These are phyloP conservation scores for Leccinum boreale DNA, from an alignment of 768 basidiomycete genomes.

Conservation along the genomic window DNA sequence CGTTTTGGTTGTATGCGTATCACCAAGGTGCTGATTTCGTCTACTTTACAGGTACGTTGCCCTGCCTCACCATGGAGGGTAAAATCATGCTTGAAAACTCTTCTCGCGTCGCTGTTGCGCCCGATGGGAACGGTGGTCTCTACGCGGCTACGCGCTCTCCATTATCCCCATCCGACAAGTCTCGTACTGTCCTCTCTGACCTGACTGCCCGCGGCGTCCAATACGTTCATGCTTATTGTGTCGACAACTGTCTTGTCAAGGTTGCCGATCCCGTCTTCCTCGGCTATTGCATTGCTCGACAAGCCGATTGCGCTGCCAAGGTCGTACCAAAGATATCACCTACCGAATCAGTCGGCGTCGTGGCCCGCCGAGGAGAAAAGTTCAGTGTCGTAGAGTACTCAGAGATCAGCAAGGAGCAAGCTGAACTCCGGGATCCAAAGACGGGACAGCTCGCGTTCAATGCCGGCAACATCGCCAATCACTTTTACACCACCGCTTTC, in stretches of 20 bases:
- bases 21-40: background rate
- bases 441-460: conserved; percentile 84
- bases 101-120: conserved; percentile 86
- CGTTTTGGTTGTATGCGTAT: conserved; percentile 1
- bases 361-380: conserved; percentile 79
- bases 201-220: conserved; percentile 69
- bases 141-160: conserved; percentile 90
- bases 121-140: conserved; percentile 96
- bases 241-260: conserved; percentile 97
- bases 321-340: conserved; percentile 89
- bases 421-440: conserved; percentile 65
- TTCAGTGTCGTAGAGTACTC: conserved; percentile 97
- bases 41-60: conserved; percentile 72
- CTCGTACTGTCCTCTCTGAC: conserved; percentile 80
- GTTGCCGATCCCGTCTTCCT: conserved; percentile 98
- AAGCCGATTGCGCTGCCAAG: conserved; percentile 91
- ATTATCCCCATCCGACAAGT: conserved; percentile 53
- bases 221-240: conserved; percentile 94
- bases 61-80: conserved; percentile 91
- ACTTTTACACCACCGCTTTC: conserved; percentile 92
- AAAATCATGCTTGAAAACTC: conserved; percentile 84
- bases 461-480: conserved; percentile 96
- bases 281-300: conserved; percentile 87
- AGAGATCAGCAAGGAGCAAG: conserved; percentile 86
- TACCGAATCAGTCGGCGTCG: conserved; percentile 91